Evolutionary conservation across 805 yeast species (phyloP), one percentile per base, ranked within the genome.

Genomic region (Monosporozyma servazzii): DNA sequence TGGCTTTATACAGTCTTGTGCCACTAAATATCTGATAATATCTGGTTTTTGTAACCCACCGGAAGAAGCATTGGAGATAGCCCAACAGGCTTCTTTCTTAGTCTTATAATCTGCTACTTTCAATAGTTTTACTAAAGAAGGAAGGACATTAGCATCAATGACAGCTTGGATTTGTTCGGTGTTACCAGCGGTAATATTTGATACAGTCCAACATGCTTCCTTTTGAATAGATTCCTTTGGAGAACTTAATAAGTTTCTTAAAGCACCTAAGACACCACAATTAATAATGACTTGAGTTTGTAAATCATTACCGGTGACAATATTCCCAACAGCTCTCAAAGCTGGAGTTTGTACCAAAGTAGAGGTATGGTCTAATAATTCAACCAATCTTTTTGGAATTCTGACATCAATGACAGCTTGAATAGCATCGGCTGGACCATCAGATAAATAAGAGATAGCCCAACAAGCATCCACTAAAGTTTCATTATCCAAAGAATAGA

Each of bases 31-130:
- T 64, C 91, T 80, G 61, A 93, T 90, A 68, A 90, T 96, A 54
- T 88, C 96, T 7, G 98, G 98, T 68, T 82, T 85, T 43, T 84
- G 75, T 61, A 89, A 76, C 21, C 97, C 98, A 61, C 98, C 98
- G 9, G 96, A 86, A 17, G 96, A 87, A 39, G 99, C 98, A 68
- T 93, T 93, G 29, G 97, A 89, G 58, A 93, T 86, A 36, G 98
- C 98, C 99, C 99, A 93, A 76, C 98, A 91, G 3, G 99, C 99
- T 75, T 93, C 99, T 71, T 91, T 93, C 69, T 87, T 87, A 36
- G 98, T 91, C 75, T 89, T 90, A 75, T 89, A 90, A 65, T 91
- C 98, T 55, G 93, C 96, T 51, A 80, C 77, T 62, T 81, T 78
- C 68, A 93, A 77, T 56, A 84, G 72, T 67, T 89, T 83, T 60